A percentile compares a stretch with the other conserved stretches of the same genome.
Conservation (phyloP, 306 rosid species). For the Citrullus colocynthis region DNA sequence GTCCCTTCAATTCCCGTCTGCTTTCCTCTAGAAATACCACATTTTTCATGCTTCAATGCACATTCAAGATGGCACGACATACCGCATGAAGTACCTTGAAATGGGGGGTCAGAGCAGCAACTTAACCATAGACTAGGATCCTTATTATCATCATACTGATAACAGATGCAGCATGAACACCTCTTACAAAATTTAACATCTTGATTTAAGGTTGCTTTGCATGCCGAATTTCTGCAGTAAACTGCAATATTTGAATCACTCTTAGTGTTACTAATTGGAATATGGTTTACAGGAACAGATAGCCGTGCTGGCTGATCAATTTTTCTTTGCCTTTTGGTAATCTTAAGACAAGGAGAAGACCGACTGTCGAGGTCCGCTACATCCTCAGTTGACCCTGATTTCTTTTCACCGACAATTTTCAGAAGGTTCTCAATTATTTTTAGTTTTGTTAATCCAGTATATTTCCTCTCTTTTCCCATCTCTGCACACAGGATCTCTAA, state of each 20-base stretch:
- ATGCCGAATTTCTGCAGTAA: constrained; percentile 87
- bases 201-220: constrained; percentile 61
- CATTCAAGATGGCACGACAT: constrained; percentile 98
- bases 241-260: constrained; percentile 20
- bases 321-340: constrained; percentile 84
- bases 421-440: constrained; percentile 91
- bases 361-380: constrained; percentile 31
- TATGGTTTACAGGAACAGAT: constrained; percentile 28
- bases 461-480: constrained; percentile 99
- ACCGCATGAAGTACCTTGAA: constrained; percentile 71
- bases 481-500: constrained; percentile 87
- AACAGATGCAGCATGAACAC: constrained; percentile 90
- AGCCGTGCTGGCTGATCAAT: constrained; percentile 62
- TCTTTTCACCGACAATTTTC: constrained; percentile 83
- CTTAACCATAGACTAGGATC: constrained; percentile 96
- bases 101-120: constrained; percentile 84
- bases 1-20: constrained; percentile 56
- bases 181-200: constrained; percentile 73
- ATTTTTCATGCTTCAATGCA: constrained; percentile 56
- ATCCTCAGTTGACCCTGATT: constrained; percentile 39
- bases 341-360: constrained; percentile 36
- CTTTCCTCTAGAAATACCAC: constrained; percentile 51
- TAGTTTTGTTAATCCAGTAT: constrained; percentile 87
- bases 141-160: constrained; percentile 85
- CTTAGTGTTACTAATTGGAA: constrained; percentile 26